Base-by-base conservation (phyloP, 768 basidiomycete genomes). In the Pulveroboletus frians region DNA sequence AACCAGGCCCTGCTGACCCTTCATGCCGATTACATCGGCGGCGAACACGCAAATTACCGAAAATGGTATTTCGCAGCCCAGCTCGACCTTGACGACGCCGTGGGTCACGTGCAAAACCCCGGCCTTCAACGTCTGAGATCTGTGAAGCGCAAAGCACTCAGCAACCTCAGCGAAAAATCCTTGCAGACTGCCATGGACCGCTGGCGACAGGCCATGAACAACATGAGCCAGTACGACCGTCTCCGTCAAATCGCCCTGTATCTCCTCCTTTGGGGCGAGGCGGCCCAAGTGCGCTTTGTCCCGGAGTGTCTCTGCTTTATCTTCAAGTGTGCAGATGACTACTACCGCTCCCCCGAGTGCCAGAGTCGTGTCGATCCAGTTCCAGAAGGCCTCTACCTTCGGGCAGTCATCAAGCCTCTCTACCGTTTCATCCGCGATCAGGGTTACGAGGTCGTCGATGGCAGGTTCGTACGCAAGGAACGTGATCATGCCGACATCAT, bases 51-150 rank as follows among this genome's bases (percentile, higher is more conserved):
- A 43, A 98, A 98, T 74, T 98, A 98, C 72, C 89, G 96, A 53
- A 97, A 97, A 73, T 98, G 96, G 96, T 99, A 99, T 73, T 99
- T 98, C 68, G 96, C 95, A 26, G 93, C 95, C 17, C 96, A 99
- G 68, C 83, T 99, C 51, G 95, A 98, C 68, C 85, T 98, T 37
- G 96, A 99, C 67, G 96, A 99, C 58, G 95, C 93, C 41, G 85
- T 98, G 46, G 96, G 95, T 26, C 82, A 88, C 51, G 78, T 80
- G 6, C 92, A 96, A 63, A 97, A 96, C 66, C 91, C 92, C 0
- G 94, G 94, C 49, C 73, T 96, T 5, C 80, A 80, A 42, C 85
- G 91, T 9, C 78, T 95, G n/a, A 79, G 81, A 50, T 88, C 89
- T 4, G 82, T 84, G 50, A 80, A 75, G 56, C 75, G 77, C 34